Conservation (phyloP, 208 protist species). For the Leishmania amazonensis region DNA sequence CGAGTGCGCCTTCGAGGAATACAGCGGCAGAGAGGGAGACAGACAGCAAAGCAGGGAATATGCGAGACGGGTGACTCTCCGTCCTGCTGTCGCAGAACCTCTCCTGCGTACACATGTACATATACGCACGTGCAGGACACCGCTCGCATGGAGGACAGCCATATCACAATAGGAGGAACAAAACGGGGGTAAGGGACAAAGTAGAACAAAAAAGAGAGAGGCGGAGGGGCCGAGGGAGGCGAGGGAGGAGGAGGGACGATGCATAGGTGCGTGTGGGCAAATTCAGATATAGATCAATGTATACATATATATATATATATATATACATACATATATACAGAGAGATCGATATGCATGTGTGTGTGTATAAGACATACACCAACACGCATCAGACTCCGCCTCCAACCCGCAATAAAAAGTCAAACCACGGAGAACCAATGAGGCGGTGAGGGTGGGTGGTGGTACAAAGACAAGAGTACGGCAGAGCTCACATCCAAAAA, state of each 20-base stretch:
- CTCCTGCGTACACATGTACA: neutral
- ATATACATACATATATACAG: neutral
- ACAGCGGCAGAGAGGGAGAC: neutral
- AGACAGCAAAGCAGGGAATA: neutral
- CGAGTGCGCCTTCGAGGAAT: neutral
- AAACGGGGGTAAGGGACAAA: neutral
- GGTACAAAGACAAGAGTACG: neutral
- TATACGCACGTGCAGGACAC: neutral
- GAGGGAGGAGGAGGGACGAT: neutral
- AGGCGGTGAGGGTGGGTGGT: neutral
- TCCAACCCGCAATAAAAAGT: neutral
- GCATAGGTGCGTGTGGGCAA: neutral
- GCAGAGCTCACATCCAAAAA: neutral
- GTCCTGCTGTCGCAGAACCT: neutral
- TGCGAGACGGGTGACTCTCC: neutral
- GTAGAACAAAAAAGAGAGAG: neutral
- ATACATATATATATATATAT: no score
- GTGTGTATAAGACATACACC: neutral
- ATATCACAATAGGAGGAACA: neutral
- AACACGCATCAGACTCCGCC: neutral
- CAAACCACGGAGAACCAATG: neutral
- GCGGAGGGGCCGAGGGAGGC: neutral
- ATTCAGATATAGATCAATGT: neutral
- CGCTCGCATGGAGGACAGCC: neutral
- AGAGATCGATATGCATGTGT: neutral